phyloP scores from a whole-genome alignment of 2,329 filamentous ascomycete genomes.

The Stagonosporopsis rhizophila region DNA sequence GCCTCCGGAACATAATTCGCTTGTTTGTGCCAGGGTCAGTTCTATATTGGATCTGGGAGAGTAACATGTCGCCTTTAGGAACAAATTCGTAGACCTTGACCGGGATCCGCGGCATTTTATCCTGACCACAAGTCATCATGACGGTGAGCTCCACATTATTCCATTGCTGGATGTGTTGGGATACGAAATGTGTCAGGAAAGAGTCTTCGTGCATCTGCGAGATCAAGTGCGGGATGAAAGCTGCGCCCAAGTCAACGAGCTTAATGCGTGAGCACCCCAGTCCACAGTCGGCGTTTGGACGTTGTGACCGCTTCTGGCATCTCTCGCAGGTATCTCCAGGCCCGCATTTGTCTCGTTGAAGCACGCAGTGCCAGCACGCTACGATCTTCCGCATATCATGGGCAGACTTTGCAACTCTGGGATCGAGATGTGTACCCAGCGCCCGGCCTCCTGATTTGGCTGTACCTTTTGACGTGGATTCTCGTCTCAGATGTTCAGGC shows the following conservation, averaged over 20 bases:
- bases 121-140: conserved; percentile 53
- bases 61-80: conserved; percentile 50
- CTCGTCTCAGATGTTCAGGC: conserved; percentile 29
- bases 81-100: conserved; percentile 57
- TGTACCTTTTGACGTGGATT: conserved; percentile 29
- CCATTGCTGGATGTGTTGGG: conserved; percentile 49
- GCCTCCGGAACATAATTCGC: conserved; percentile 43
- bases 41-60: conserved; percentile 53
- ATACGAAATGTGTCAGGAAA: conserved; percentile 51
- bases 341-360: conserved; percentile 57
- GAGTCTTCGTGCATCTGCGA: conserved; percentile 53
- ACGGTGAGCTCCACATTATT: conserved; percentile 49
- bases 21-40: conserved; percentile 47
- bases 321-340: conserved; percentile 50
- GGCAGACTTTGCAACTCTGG: conserved; percentile 50
- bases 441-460: conserved; percentile 48
- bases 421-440: conserved; percentile 48
- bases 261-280: conserved; percentile 56
- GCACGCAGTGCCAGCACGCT: conserved; percentile 57
- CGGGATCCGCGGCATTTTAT: conserved; percentile 50
- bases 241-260: conserved; percentile 52
- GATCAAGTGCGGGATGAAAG: conserved; percentile 54
- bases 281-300: conserved; percentile 50
- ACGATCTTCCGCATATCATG: conserved; percentile 55
- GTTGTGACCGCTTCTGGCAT: conserved; percentile 49